Evolutionary conservation across 768 basidiomycete species (phyloP).

Genomic region (Russula foetens): DNA sequence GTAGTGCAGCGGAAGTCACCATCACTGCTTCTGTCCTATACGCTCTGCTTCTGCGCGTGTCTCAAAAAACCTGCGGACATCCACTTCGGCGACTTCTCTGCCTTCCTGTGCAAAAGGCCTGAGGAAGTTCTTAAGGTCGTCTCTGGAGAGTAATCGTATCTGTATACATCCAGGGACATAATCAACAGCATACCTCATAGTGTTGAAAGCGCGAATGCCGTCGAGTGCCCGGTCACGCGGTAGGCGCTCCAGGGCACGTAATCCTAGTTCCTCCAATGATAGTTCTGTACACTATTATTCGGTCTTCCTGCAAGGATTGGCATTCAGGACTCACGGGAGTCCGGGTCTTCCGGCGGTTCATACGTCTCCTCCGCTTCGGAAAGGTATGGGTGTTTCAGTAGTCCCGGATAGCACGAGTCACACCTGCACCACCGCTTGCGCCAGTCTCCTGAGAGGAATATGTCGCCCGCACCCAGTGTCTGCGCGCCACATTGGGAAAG

Average conservation of each 20-base stretch:
- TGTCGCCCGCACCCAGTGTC: conserved; percentile 52
- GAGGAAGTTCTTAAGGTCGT: conserved; percentile 32
- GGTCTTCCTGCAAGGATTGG: not conserved
- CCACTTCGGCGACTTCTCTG: conserved; percentile 12
- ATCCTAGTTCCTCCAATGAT: conserved; percentile 75
- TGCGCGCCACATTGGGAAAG: conserved; percentile 26
- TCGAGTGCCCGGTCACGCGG: conserved; percentile 79
- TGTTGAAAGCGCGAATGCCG: conserved; percentile 77
- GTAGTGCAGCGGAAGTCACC: no score
- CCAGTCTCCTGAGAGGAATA: conserved; percentile 69
- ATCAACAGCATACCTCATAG: conserved; percentile 53
- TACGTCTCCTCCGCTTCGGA: conserved; percentile 77
- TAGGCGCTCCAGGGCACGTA: conserved; percentile 64
- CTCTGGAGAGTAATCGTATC: conserved; percentile 33
- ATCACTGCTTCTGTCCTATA: not conserved
- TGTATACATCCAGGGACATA: not conserved
- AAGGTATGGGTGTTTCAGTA: conserved; percentile 50
- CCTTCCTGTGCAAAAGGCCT: conserved; percentile 16
- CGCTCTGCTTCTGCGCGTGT: conserved; percentile 1
- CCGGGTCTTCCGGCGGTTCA: conserved; percentile 81
- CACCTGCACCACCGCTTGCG: conserved; percentile 78
- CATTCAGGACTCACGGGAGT: conserved; percentile 49
- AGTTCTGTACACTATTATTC: conserved; percentile 37
- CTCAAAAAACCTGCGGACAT: conserved; percentile 16
- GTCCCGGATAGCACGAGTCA: conserved; percentile 46